Evolutionary conservation across 129 eudicot genomes (phyloP).

Genomic region (Mikania micrantha): DNA sequence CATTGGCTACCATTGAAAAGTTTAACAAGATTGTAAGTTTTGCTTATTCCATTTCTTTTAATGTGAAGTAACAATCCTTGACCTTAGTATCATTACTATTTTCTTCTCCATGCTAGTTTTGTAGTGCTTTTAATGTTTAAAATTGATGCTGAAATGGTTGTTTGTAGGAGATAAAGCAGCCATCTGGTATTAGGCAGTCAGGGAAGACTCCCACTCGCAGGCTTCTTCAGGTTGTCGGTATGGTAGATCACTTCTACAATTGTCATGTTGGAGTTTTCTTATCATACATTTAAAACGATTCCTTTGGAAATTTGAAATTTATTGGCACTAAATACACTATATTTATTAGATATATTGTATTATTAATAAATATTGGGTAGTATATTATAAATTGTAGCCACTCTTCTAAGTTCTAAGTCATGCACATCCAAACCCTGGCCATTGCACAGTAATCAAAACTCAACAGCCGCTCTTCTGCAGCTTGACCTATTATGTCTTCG

Average conservation of each 20-base stretch:
- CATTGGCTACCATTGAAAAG: conserved; percentile 85
- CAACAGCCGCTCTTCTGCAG: no score
- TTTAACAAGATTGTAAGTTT: conserved; percentile 80
- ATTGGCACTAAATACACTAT: neutral
- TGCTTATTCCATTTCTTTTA: conserved; percentile 3
- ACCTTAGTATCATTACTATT: neutral
- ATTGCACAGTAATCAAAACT: no score
- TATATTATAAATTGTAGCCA: no score
- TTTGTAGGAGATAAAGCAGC: conserved; percentile 53
- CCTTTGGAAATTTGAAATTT: neutral
- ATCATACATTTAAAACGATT: neutral
- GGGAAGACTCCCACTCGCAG: conserved; percentile 68
- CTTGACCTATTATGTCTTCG: no score
- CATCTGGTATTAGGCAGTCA: conserved; percentile 55
- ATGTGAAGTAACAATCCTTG: neutral
- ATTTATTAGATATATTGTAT: no score
- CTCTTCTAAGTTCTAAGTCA: no score
- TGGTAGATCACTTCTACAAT: conserved; percentile 25
- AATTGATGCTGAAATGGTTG: conserved; percentile 3
- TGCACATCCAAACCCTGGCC: no score
- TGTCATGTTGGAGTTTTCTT: neutral
- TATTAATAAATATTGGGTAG: no score
- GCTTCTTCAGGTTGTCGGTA: conserved; percentile 90
- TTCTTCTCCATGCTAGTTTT: conserved; percentile 10
- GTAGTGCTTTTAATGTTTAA: conserved; percentile 6